These are phyloP conservation scores for Cardamine resedifolia DNA, from an alignment of 345 rosid species.

Conservation along the genomic window DNA sequence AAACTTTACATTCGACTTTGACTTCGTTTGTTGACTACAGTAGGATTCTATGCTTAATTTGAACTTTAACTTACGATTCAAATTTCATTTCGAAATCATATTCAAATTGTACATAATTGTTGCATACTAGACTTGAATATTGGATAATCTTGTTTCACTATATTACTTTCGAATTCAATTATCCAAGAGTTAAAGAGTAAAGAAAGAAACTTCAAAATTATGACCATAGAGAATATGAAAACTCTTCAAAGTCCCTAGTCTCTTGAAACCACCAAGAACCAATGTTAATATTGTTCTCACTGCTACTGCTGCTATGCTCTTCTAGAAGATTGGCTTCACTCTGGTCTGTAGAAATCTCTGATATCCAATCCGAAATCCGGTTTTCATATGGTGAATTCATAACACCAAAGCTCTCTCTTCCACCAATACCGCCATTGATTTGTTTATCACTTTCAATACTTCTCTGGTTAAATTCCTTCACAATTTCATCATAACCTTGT, in stretches of 20 bases:
- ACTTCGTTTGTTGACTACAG: not conserved
- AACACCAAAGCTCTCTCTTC: constrained; percentile 19
- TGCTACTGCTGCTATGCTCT: constrained; percentile 27
- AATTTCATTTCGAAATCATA: not conserved
- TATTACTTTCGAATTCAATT: not conserved
- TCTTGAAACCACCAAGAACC: constrained; percentile 39
- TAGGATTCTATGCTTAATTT: not conserved
- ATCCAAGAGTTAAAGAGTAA: not conserved
- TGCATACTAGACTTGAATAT: not conserved
- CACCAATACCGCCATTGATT: constrained; percentile 10
- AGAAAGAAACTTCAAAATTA: not conserved
- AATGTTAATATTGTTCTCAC: constrained; percentile 17
- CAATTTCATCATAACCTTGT: constrained; percentile 19
- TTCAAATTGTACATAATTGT: not conserved
- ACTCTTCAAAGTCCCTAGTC: constrained; percentile 31
- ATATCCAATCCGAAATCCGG: constrained; percentile 54
- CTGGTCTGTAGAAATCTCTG: constrained; percentile 41
- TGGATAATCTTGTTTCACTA: not conserved
- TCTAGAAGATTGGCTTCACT: constrained; percentile 31
- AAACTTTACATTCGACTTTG: not conserved
- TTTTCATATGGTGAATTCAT: constrained; percentile 56
- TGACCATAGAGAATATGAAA: constrained; percentile 36
- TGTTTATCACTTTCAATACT: constrained; percentile 18
- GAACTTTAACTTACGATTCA: not conserved
- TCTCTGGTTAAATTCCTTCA: constrained; percentile 8